Evolutionary conservation across 139 green algal genomes (phyloP).

Genomic region (Chlorella sp.): DNA sequence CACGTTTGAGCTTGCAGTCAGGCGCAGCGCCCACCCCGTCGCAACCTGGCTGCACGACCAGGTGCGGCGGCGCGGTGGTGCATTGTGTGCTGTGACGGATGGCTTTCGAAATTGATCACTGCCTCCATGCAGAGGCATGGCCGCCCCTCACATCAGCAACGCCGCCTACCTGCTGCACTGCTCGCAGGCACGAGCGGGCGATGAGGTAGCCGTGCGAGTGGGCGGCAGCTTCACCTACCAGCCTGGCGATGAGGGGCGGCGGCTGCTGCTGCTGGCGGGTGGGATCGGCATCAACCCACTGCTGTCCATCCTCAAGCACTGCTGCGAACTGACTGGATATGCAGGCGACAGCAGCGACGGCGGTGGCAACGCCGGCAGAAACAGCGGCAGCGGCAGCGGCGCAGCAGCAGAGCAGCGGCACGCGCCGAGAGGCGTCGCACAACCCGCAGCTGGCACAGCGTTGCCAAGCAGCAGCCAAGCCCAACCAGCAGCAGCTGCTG

Average conservation of each 20-base stretch:
- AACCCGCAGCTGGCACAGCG: neutral
- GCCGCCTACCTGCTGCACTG: no score
- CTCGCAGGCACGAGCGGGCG: constrained; percentile 4
- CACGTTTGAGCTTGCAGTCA: constrained; percentile 27
- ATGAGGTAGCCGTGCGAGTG: neutral
- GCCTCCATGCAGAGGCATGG: neutral
- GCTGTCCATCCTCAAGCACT: constrained; percentile 24
- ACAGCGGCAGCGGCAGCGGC: no score
- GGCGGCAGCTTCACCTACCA: constrained; percentile 21
- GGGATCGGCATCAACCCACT: constrained; percentile 39
- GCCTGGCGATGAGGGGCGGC: neutral
- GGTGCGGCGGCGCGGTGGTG: neutral
- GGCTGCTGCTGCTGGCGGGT: constrained; percentile 32
- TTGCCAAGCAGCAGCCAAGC: neutral
- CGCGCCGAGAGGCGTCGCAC: no score
- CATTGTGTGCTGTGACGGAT: no score
- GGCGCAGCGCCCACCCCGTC: constrained; percentile 1
- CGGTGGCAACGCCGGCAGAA: neutral
- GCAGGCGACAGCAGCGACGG: neutral
- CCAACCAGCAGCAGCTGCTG: neutral
- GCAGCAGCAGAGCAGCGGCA: neutral
- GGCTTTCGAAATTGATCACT: neutral
- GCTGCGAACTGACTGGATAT: neutral
- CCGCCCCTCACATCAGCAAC: neutral
- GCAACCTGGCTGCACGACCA: constrained; percentile 27